Base-by-base conservation (phyloP, 305 asterid genomes). In the Withania somnifera region DNA sequence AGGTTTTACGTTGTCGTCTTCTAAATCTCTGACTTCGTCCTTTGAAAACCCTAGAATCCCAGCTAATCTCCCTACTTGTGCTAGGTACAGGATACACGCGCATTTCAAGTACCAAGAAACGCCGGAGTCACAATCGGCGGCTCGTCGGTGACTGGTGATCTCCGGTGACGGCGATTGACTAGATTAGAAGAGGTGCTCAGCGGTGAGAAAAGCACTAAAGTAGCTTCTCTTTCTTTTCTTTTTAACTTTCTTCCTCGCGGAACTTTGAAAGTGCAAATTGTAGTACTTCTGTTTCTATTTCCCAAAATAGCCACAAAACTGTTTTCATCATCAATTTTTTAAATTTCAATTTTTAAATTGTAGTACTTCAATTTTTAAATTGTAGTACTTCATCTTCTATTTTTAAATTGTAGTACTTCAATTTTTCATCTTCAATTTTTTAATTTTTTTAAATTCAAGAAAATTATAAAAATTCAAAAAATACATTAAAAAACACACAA, bases 21-120 rank as follows among this genome's bases (percentile, higher is more conserved):
- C 87, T 17, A 38, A 30, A 5, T 71, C 60, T 73, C 79, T 73
- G 9, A 73, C 79, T 36, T 84, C 98, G 32, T 90, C 93, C 80
- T 85, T 89, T 4, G 82, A 82, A 42, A 91, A 84, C 92, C 97
- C 97, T 81, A 94, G 83, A 61, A 91, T 60, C n/a, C 91, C 93
- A 30, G 89, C 91, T 67, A 93, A 66, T 82, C 86, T 90, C 82
- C 84, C 79, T 73, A 15, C 60, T 73, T 69, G 38, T 42, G 13
- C 20, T 73, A 14, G 7, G 5, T 15, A 47, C 0, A 75, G n/a
- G 11, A 50, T 17, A 50, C n/a, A 50, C 47, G 50, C 50, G 28
- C 80, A 50, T 50, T 50, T 50, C 47, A 45, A 47, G 10, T 14
- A 24, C 13, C 7, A 24, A 8, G 0, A 68, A 68, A 40, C 8